Evolutionary conservation across 2,329 filamentous ascomycete genomes (phyloP).

Genomic region (Aspergillus novoparasiticus): DNA sequence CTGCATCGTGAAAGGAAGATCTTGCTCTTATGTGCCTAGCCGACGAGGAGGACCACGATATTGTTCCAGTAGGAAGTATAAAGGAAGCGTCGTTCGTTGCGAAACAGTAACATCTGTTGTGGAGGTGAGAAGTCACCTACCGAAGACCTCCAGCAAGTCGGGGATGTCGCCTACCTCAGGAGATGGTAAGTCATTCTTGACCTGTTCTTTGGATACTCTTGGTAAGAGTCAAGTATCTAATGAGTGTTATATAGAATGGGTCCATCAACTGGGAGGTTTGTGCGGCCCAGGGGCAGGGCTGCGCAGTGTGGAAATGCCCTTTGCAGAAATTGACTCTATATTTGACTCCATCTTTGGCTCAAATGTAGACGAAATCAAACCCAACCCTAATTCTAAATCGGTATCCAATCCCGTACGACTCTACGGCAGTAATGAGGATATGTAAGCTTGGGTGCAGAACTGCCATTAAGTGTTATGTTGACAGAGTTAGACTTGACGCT

Average conservation of each 20-base stretch:
- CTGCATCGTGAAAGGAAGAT: slow-evolving; percentile 31
- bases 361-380: not conserved
- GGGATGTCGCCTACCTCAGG: not conserved
- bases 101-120: not conserved
- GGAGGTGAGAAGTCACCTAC: not conserved
- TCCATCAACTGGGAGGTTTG: slow-evolving; percentile 18
- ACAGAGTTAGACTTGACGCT: slow-evolving; percentile 27
- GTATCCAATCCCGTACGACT: slow-evolving; percentile 39
- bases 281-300: slow-evolving; percentile 54
- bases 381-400: not conserved
- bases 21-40: slow-evolving; percentile 20
- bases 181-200: slow-evolving; percentile 1
- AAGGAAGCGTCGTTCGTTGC: not conserved
- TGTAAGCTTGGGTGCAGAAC: slow-evolving; percentile 37
- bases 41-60: slow-evolving; percentile 6
- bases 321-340: slow-evolving; percentile 53
- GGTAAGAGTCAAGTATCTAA: not conserved
- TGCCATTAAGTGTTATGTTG: not conserved
- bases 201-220: not conserved
- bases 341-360: slow-evolving; percentile 43
- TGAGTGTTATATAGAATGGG: slow-evolving; percentile 17
- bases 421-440: slow-evolving; percentile 45
- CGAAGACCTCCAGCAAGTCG: not conserved
- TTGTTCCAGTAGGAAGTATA: slow-evolving; percentile 4
- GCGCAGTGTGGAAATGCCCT: slow-evolving; percentile 49